phyloP scores from a whole-genome alignment of 2,329 filamentous ascomycete genomes.

The Ophiognomonia clavigignenti-juglandacearum region DNA sequence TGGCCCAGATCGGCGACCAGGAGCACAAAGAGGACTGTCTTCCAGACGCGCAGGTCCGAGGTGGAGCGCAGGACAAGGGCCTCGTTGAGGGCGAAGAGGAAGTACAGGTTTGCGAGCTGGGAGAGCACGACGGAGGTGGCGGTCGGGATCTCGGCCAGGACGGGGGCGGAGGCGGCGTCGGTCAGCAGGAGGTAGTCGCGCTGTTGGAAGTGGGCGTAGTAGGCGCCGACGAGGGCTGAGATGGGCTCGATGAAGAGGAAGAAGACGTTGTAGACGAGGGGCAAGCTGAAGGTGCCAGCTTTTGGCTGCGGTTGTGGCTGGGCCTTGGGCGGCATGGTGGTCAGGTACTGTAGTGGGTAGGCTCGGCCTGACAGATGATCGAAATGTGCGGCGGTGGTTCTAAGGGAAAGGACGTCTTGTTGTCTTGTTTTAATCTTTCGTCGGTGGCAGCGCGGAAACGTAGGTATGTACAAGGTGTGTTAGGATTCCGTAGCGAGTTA shows the following conservation, averaged over 20 bases:
- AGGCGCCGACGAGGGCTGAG: conserved; percentile 48
- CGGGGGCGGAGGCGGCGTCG: conserved; percentile 45
- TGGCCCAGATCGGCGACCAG: conserved; percentile 75
- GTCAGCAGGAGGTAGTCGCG: conserved; percentile 60
- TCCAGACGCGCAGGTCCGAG: conserved; percentile 65
- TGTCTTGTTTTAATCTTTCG: too few relatives aligned
- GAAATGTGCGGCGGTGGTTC: too few relatives aligned
- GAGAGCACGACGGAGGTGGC: conserved; percentile 63
- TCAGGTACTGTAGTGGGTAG: too few relatives aligned
- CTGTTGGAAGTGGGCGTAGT: conserved; percentile 45
- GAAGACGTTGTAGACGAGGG: conserved; percentile 62
- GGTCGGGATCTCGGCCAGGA: conserved; percentile 42
- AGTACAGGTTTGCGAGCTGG: conserved; percentile 74
- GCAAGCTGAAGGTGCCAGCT: conserved; percentile 41
- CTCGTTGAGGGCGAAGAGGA: conserved; percentile 74
- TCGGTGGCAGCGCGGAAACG: too few relatives aligned
- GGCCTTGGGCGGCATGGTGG: background rate
- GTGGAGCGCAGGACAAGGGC: conserved; percentile 69
- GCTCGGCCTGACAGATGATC: too few relatives aligned
- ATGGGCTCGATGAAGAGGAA: conserved; percentile 69
- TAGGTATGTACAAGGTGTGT: too few relatives aligned
- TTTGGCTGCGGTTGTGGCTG: conserved; percentile 1
- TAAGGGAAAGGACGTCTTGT: too few relatives aligned
- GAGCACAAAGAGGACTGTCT: conserved; percentile 58
- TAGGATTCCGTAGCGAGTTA: too few relatives aligned